Percentiles rank a stretch among this genome's conserved stretches.
phyloP scores from a whole-genome alignment of 2,329 filamentous ascomycete species.

The Fonsecaea pugnacius region DNA sequence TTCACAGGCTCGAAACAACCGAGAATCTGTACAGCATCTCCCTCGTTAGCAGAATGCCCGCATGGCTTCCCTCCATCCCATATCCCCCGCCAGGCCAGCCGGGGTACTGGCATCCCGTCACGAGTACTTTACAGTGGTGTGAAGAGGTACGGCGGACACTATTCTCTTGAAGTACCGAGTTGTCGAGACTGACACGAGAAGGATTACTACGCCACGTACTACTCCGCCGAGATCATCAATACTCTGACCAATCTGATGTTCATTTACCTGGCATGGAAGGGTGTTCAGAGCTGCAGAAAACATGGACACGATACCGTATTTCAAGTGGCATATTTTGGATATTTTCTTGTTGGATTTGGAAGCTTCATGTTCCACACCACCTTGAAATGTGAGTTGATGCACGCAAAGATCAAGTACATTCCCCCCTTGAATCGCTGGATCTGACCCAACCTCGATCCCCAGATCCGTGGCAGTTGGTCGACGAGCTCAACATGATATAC shows the following conservation, averaged over 20 bases:
- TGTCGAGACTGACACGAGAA: conserved; percentile 42
- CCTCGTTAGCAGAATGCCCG: conserved; percentile 37
- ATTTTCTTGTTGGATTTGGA: conserved; percentile 64
- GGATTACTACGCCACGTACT: conserved; percentile 76
- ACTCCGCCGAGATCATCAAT: conserved; percentile 78
- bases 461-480: conserved; percentile 73
- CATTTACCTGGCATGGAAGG: conserved; percentile 75
- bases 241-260: conserved; percentile 83
- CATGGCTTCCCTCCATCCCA: conserved; percentile 50
- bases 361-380: conserved; percentile 68
- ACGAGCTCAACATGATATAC: conserved; percentile 74
- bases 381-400: conserved; percentile 59
- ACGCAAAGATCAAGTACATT: neutral
- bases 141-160: conserved; percentile 64
- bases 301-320: conserved; percentile 78
- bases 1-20: neutral
- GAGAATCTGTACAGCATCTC: neutral
- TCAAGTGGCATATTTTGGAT: conserved; percentile 67
- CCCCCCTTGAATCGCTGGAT: neutral
- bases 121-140: conserved; percentile 77
- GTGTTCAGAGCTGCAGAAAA: conserved; percentile 72
- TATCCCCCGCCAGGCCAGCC: conserved; percentile 56
- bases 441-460: neutral
- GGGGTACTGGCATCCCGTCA: conserved; percentile 72
- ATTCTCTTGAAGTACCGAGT: neutral